Percentiles rank a stretch among this genome's conserved stretches.
Conservation (phyloP, 73 alveolate genomes). For the Paramecium sonneborni region DNA sequence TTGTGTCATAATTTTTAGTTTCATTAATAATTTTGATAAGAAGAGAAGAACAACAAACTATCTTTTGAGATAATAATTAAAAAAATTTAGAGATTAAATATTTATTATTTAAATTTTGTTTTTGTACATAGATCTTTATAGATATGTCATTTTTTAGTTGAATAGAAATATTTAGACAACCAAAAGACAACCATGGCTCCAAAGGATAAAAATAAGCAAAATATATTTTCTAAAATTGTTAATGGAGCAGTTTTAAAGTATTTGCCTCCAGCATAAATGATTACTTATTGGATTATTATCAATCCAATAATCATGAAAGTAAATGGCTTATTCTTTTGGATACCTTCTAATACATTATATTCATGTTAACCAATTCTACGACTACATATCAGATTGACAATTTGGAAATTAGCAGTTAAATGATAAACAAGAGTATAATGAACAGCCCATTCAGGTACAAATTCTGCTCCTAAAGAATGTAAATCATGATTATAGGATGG, state of each 20-base stretch:
- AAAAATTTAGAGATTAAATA: background rate
- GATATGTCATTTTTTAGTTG: background rate
- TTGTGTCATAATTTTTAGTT: background rate
- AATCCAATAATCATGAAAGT: constrained; percentile 20
- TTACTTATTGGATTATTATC: background rate
- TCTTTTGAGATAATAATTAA: background rate
- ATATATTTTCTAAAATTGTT: constrained; percentile 21
- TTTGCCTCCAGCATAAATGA: constrained; percentile 31
- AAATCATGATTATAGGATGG: constrained; percentile 30
- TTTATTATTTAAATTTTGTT: background rate
- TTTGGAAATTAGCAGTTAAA: constrained; percentile 34
- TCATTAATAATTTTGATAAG: background rate
- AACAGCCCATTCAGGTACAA: constrained; percentile 46
- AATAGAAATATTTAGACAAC: constrained; percentile 32
- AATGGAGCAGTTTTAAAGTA: constrained; percentile 37
- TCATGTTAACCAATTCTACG: constrained; percentile 51
- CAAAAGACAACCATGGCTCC: constrained; percentile 20
- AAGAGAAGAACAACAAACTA: background rate
- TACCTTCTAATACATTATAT: constrained; percentile 43
- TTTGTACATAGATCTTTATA: background rate
- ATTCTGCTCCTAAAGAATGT: constrained; percentile 37
- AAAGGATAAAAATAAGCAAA: background rate
- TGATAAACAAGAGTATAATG: constrained; percentile 52
- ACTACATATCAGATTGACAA: background rate
- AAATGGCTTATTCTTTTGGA: constrained; percentile 40